phyloP scores from a whole-genome alignment of 176 grass and related monocot species.

The Canna indica region DNA sequence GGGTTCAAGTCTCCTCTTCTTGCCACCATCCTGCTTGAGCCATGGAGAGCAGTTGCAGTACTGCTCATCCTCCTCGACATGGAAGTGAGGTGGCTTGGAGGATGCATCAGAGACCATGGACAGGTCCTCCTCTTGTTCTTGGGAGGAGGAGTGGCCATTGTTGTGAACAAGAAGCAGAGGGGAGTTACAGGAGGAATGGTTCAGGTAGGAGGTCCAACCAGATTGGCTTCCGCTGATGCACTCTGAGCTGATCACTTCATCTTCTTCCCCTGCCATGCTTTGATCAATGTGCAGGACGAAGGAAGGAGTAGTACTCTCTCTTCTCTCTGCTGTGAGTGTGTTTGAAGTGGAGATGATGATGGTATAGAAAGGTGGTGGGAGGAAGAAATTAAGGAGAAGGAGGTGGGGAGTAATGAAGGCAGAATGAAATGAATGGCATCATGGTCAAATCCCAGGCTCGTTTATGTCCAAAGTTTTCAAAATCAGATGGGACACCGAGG shows the following conservation, averaged over 20 bases:
- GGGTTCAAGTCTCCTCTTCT: slow-evolving; percentile 17
- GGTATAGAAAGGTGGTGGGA: slow-evolving; percentile 4
- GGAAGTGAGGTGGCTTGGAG: slow-evolving; percentile 55
- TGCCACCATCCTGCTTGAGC: slow-evolving; percentile 15
- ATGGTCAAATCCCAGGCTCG: slow-evolving; percentile 2
- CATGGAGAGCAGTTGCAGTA: neutral
- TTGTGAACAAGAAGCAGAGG: neutral
- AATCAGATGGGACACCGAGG: no score
- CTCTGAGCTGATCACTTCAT: slow-evolving; percentile 48
- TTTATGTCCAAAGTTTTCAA: no score
- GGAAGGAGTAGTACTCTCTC: neutral
- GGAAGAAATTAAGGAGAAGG: neutral
- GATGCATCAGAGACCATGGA: slow-evolving; percentile 97
- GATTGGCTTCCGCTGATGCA: slow-evolving; percentile 97
- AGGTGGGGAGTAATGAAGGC: neutral
- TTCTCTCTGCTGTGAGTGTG: neutral
- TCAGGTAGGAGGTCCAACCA: slow-evolving; percentile 90
- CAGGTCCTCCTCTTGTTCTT: slow-evolving; percentile 58
- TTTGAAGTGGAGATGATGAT: neutral
- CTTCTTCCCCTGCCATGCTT: slow-evolving; percentile 38
- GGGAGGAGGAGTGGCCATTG: neutral
- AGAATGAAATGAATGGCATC: slow-evolving; percentile 11
- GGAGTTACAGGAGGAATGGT: slow-evolving; percentile 40
- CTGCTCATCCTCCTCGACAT: slow-evolving; percentile 22
- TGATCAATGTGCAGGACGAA: neutral